Evolutionary conservation across 1,139 yeast species (phyloP).

Genomic region (Scheffersomyces cryptocercus): DNA sequence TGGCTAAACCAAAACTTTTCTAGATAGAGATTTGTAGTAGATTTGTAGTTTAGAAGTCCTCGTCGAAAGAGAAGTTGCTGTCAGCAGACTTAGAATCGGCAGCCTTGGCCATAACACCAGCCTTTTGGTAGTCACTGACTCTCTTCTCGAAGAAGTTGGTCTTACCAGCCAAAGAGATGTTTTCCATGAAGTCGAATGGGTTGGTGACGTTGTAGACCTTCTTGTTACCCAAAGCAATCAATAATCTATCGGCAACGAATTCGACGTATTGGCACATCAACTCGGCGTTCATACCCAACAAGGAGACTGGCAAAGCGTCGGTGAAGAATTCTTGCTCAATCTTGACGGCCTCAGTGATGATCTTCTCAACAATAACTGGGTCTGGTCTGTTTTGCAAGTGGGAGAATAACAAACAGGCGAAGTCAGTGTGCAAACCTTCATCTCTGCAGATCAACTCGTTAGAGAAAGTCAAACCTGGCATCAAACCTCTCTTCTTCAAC

Average conservation of each 20-base stretch:
- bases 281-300: constrained; percentile 89
- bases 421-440: constrained; percentile 98
- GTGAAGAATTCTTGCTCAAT: constrained; percentile 94
- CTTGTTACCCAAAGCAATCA: constrained; percentile 86
- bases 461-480: constrained; percentile 98
- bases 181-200: constrained; percentile 99
- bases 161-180: constrained; percentile 95
- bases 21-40: not conserved
- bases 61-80: constrained; percentile 46
- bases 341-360: constrained; percentile 91
- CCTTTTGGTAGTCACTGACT: constrained; percentile 98
- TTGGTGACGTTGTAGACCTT: constrained; percentile 84
- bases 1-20: not conserved
- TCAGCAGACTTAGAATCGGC: constrained; percentile 31
- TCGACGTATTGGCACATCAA: constrained; percentile 98
- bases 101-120: constrained; percentile 85
- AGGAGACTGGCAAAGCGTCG: constrained; percentile 87
- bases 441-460: constrained; percentile 97
- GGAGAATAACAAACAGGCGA: constrained; percentile 91
- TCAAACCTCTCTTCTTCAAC: constrained; percentile 95
- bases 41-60: constrained; percentile 38
- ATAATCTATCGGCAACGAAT: constrained; percentile 93
- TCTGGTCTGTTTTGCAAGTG: constrained; percentile 91
- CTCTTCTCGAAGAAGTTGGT: constrained; percentile 99
- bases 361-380: constrained; percentile 71